Percentiles rank a stretch among this genome's conserved stretches.
Evolutionary conservation across 306 rosid species (phyloP).

Genomic region (Cucumis hystrix): DNA sequence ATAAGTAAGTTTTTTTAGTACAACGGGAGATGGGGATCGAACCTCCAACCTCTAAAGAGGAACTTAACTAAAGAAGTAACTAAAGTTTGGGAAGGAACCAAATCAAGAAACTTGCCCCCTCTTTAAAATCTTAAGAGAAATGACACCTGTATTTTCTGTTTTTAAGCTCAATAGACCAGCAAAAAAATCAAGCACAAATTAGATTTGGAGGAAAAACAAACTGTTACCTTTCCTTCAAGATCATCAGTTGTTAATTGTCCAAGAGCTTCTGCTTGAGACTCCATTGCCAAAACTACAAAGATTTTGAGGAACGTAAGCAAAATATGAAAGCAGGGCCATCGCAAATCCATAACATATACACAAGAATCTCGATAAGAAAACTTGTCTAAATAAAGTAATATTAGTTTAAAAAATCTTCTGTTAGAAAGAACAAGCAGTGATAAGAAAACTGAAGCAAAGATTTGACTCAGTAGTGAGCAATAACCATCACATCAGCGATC

Average conservation of each 20-base stretch:
- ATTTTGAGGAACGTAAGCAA: constrained; percentile 10
- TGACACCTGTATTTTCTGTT: background rate
- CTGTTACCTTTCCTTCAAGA: constrained; percentile 76
- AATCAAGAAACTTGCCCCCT: background rate
- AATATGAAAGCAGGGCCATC: background rate
- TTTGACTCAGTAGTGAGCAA: background rate
- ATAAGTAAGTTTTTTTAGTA: background rate
- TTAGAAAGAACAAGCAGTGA: background rate
- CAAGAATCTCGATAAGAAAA: background rate
- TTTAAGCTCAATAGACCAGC: background rate
- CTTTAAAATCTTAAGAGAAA: background rate
- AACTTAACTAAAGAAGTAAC: background rate
- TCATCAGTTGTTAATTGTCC: constrained; percentile 86
- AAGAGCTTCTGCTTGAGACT: constrained; percentile 94
- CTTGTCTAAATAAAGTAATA: background rate
- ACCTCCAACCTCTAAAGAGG: too few relatives aligned
- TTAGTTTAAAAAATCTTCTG: background rate
- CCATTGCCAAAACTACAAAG: constrained; percentile 74
- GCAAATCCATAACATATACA: background rate
- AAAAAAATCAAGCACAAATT: background rate
- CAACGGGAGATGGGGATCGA: too few relatives aligned
- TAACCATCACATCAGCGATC: background rate
- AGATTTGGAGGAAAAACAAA: background rate
- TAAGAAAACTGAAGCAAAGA: background rate
- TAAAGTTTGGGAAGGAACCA: background rate